phyloP scores from a whole-genome alignment of 768 basidiomycete genomes.

The Auriscalpium vulgare region DNA sequence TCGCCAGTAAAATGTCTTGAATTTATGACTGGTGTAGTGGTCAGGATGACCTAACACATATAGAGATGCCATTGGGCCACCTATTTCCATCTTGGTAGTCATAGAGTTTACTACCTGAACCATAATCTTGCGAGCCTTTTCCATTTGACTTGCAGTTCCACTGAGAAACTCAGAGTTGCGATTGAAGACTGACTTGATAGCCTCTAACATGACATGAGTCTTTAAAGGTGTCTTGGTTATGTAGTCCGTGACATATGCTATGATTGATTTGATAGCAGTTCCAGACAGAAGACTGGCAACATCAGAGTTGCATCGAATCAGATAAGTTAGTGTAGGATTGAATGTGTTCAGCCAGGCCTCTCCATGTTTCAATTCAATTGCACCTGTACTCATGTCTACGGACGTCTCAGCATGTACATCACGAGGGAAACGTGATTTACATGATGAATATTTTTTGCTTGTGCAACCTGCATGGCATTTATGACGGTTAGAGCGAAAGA shows the following conservation, averaged over 20 bases:
- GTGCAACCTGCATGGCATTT: slow-evolving; percentile 19
- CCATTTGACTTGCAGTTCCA: not conserved
- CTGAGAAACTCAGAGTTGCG: slow-evolving; percentile 17
- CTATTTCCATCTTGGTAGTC: slow-evolving; percentile 28
- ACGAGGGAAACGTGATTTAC: slow-evolving; percentile 30
- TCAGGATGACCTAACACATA: slow-evolving; percentile 30
- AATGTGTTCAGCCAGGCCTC: slow-evolving; percentile 32
- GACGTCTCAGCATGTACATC: slow-evolving; percentile 16
- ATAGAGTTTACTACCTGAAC: slow-evolving; percentile 31
- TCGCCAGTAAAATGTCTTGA: slow-evolving; percentile 27
- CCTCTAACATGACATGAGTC: slow-evolving; percentile 30
- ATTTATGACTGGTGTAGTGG: slow-evolving; percentile 31
- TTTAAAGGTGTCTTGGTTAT: slow-evolving; percentile 34
- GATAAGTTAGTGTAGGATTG: slow-evolving; percentile 23
- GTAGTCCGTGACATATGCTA: slow-evolving; percentile 32
- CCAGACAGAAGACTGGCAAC: slow-evolving; percentile 22
- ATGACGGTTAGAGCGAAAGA: slow-evolving; percentile 6
- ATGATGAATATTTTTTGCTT: slow-evolving; percentile 22
- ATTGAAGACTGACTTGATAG: slow-evolving; percentile 18
- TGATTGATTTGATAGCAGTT: too few relatives aligned
- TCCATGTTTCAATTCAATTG: slow-evolving; percentile 19
- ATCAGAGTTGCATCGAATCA: slow-evolving; percentile 32
- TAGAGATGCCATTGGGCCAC: slow-evolving; percentile 28
- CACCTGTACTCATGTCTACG: slow-evolving; percentile 24
- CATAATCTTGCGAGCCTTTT: slow-evolving; percentile 24